These are phyloP conservation scores for Ambrosia hybrid DNA, from an alignment of 140 eudicot species.

Conservation along the genomic window DNA sequence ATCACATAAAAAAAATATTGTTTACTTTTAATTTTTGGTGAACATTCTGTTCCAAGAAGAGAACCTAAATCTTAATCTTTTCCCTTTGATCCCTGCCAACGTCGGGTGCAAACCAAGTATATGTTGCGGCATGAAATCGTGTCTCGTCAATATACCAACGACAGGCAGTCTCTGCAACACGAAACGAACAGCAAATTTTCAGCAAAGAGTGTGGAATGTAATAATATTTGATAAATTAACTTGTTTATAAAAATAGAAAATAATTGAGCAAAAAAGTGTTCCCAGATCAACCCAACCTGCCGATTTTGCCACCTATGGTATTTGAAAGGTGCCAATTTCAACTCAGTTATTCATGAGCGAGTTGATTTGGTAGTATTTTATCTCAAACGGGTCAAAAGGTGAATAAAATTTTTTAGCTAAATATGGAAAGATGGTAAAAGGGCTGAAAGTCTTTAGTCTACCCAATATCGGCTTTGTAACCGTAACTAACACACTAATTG, in stretches of 20 bases:
- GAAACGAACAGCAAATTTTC: neutral
- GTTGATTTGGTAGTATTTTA: neutral
- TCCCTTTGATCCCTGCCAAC: conserved; percentile 64
- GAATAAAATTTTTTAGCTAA: too few species aligned
- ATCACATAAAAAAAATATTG: neutral
- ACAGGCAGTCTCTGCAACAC: conserved; percentile 73
- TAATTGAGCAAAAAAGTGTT: neutral
- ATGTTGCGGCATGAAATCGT: conserved; percentile 94
- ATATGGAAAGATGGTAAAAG: neutral
- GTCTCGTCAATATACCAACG: conserved; percentile 93
- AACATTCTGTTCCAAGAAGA: conserved; percentile 45
- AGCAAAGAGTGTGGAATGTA: neutral
- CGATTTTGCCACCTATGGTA: neutral
- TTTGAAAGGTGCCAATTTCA: neutral
- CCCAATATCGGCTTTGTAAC: neutral
- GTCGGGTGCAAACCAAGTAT: conserved; percentile 72
- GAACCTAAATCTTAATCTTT: conserved; percentile 58
- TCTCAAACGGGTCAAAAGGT: neutral
- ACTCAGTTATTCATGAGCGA: neutral
- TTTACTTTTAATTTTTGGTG: conserved; percentile 7
- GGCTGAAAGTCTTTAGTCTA: neutral
- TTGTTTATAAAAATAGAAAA: neutral
- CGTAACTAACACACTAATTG: neutral
- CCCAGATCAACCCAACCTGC: conserved; percentile 7
- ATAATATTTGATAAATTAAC: neutral